Conservation (phyloP, 371 early-diverging fungal genomes). For the Syncephalis fuscata region DNA sequence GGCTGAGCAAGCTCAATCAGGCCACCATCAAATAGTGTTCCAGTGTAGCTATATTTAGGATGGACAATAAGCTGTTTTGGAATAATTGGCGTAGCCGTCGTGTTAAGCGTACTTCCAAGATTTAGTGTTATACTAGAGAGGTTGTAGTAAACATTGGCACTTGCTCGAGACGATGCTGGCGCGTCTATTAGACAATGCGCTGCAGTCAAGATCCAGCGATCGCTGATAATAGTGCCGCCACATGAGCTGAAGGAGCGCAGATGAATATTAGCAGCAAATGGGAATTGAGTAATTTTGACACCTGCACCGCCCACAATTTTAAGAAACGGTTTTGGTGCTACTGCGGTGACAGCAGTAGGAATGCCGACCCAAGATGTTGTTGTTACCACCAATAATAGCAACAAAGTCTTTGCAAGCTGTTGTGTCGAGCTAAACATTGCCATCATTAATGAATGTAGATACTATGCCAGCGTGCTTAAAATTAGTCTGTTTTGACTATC, state of each 20-base stretch:
- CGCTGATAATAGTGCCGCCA: slow-evolving; percentile 19
- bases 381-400: too few species aligned
- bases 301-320: too few species aligned
- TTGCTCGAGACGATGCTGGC: slow-evolving; percentile 1
- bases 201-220: slow-evolving; percentile 19
- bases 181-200: slow-evolving; percentile 20
- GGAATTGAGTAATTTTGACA: too few species aligned
- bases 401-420: too few species aligned
- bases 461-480: too few species aligned
- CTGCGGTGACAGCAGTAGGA: too few species aligned
- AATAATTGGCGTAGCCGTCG: neutral
- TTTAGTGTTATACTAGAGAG: neutral
- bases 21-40: neutral
- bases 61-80: neutral
- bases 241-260: slow-evolving; percentile 6
- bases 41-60: neutral
- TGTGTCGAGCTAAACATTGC: too few species aligned
- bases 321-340: too few species aligned
- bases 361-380: too few species aligned
- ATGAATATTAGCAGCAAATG: too few species aligned
- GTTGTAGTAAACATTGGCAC: neutral
- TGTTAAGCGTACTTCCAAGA: neutral
- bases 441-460: too few species aligned
- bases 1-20: neutral
- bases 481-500: too few species aligned